Base-by-base conservation (phyloP, 2,329 filamentous ascomycete species). In the Scedosporium aurantiacum region DNA sequence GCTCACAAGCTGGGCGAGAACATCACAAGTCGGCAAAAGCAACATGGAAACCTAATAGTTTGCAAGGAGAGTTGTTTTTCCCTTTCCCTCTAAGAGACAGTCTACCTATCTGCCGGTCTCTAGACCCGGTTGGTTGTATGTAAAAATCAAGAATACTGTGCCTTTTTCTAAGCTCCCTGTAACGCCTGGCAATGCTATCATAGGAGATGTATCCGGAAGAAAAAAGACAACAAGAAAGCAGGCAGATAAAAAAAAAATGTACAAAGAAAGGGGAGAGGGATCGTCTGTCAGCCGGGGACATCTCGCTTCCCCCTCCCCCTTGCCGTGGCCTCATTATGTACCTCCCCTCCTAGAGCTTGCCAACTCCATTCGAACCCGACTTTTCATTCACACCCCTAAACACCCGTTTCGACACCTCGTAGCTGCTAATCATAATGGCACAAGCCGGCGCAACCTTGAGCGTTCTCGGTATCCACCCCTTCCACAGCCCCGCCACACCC, bases 391-490 rank as follows among this genome's bases (percentile, higher is more conserved):
- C 84, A 10, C 83, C 81, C 60, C 85, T 81, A 40, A 95, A 95
- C 71, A 89, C 86, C 72, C 89, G 87, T 80, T 99, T 99, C 58
- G 94, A 92, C 43, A 97, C 83, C 74, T 99, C 94, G 73, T 97
- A 99, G 71, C 88, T 96, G 71, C 90, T 95, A 71, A 99, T 97
- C 94, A 99, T 99, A 71, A 99, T 97, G 28, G 94, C 94, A 74
- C 94, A 99, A 0, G 93, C 91, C 1, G 94, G 94, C 1, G 94
- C 93, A 4, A 99, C 92, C 72, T 97, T 97, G 63, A 97, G 78
- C 66, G 91, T 96, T 45, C 94, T 82, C 0, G 94, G 91, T 25
- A 91, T 87, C 90, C 92, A 97, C 52, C 94, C 94, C 67, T 81
- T 89, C 83, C 95, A 97, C 4, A 99, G 76, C 0, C 94, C 94